Base-by-base conservation (phyloP, 1,284 basidiomycete genomes). In the Ceratobasidium sp. region DNA sequence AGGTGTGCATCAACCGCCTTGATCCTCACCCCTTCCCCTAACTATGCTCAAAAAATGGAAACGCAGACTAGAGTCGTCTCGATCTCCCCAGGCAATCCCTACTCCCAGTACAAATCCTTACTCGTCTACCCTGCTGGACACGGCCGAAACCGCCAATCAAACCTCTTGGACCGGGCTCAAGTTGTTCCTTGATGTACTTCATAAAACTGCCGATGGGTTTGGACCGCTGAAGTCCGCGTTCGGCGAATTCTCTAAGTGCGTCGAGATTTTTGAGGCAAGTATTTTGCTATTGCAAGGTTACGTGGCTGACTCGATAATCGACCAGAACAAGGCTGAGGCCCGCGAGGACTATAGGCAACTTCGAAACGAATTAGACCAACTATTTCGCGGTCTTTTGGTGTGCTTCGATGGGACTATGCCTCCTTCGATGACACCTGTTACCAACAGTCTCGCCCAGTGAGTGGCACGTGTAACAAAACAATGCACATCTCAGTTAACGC, bases 191-290 rank as follows among this genome's bases (percentile, higher is more conserved):
- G 25, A 25, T 7, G 49, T 37, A 4, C n/a, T 67, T 9, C 11
- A 19, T 29, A 49, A 32, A 52, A 22, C 11, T 3, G 11, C 46
- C 11, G n/a, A 25, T 22, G 29, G 11, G 49, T 67, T 67, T 32
- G 65, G 65, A 6, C 65, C 65, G 22, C 11, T 67, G 0, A 67
- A 67, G 32, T 44, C 32, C 8, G 49, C 44, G 15, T 17, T 67
- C 13, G 49, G 51, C n/a, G 65, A 51, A 25, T 4, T 67, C 5
- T 17, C 29, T 1, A 13, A 25, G 9, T 11, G 22, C 49, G 11
- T 52, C 3, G 44, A 67, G 13, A 37, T 67, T 4, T 34, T 49
- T 15, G 65, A 67, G 49, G 65, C 37, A 52, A n/a, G 49, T n/a
- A 19, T 34, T 61, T 34, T 34, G 22, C 17, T 34, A 34, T 9